Evolutionary conservation across 495 filamentous ascomycete genomes (phyloP).

Genomic region (Xylaria cubensis): DNA sequence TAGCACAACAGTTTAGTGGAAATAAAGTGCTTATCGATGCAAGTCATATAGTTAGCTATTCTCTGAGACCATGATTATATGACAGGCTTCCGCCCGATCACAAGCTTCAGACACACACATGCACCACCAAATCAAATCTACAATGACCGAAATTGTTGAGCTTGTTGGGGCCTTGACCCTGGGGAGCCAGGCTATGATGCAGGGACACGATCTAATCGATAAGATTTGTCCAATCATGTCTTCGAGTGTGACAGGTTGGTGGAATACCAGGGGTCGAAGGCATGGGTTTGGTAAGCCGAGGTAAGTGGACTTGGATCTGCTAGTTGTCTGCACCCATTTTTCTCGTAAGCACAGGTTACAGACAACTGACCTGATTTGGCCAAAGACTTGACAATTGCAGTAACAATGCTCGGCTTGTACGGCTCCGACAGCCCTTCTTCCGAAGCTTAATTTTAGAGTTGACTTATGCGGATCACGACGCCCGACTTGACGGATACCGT

Average conservation of each 20-base stretch:
- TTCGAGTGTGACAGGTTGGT: background rate
- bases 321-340: background rate
- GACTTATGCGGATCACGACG: background rate
- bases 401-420: background rate
- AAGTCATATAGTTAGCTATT: background rate
- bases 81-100: slow-evolving; percentile 13
- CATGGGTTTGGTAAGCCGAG: slow-evolving; percentile 22
- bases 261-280: background rate
- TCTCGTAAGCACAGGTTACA: background rate
- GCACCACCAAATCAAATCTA: background rate
- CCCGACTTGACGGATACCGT: background rate
- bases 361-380: background rate
- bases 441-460: background rate
- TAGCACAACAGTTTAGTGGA: background rate
- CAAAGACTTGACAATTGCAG: background rate
- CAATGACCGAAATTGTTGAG: slow-evolving; percentile 24
- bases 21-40: background rate
- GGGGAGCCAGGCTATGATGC: slow-evolving; percentile 12
- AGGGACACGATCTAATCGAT: slow-evolving; percentile 24
- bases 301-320: slow-evolving; percentile 18
- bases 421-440: too few species aligned
- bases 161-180: slow-evolving; percentile 18
- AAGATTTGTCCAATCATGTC: slow-evolving; percentile 14
- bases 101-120: slow-evolving; percentile 8
- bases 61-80: background rate